Evolutionary conservation across 83 land plant genomes (phyloP).

Genomic region (Thuja plicata): DNA sequence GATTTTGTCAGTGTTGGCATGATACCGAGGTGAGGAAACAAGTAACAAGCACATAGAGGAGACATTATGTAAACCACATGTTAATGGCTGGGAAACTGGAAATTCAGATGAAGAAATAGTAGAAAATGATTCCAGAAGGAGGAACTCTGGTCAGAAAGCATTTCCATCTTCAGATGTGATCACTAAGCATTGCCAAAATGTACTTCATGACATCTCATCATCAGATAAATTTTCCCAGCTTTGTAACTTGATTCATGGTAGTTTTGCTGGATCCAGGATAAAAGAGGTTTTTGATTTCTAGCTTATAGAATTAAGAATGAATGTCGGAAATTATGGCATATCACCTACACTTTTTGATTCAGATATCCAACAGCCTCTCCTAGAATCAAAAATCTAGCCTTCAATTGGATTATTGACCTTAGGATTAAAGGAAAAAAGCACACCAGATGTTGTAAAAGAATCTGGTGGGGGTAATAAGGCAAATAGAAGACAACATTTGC

Average conservation of each 20-base stretch:
- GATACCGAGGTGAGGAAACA: not conserved
- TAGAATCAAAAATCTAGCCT: not conserved
- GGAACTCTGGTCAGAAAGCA: not conserved
- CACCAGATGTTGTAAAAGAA: not conserved
- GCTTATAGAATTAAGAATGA: constrained; percentile 39
- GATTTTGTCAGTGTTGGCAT: not conserved
- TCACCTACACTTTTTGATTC: too few species aligned
- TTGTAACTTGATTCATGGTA: too few species aligned
- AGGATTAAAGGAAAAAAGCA: not conserved
- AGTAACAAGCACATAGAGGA: not conserved
- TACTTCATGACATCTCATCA: too few species aligned
- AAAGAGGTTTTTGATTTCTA: constrained; percentile 29
- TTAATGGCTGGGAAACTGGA: not conserved
- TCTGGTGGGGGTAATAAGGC: not conserved
- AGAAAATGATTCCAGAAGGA: not conserved
- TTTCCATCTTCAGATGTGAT: not conserved
- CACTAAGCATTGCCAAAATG: constrained; percentile 34
- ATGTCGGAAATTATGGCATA: constrained; percentile 41
- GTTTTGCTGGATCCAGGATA: constrained; percentile 34
- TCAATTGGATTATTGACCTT: not conserved
- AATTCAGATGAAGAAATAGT: not conserved
- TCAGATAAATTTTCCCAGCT: too few species aligned
- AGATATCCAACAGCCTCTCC: not conserved
- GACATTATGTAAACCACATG: not conserved
- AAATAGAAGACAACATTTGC: not conserved